Evolutionary conservation across 2,329 filamentous ascomycete species (phyloP), one percentile per base, ranked within the genome.

Genomic region (Colletotrichum sp.): DNA sequence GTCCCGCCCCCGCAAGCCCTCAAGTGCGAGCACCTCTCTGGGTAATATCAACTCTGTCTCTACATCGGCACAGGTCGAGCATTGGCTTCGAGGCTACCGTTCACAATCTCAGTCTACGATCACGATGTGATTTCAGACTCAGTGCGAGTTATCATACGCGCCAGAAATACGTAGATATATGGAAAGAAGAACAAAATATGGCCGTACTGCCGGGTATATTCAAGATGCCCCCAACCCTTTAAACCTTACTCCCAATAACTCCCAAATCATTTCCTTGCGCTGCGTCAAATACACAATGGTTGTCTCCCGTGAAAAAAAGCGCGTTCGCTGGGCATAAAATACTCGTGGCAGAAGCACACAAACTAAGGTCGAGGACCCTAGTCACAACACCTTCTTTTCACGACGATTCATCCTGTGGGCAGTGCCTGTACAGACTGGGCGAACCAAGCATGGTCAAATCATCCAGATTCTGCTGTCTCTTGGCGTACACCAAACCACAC

Each of bases 311-410:
- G n/a, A n/a, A n/a, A n/a, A n/a, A n/a, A n/a, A 2, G 8, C 36
- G 36, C 36, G 2, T 36, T 36, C 34, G 34, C 34, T 36, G 0
- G 34, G 5, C 7, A 8, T 16, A 0, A 36, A 4, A 39, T 16
- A 18, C 1, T 16, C 36, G 8, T 18, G 36, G 5, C 36, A 44
- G 36, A 44, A 18, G 8, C 15, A 30, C 8, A 44, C 36, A 18
- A 3, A 10, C 16, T 10, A 10, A 2, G 16, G 8, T 18, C 16
- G 36, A 18, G 2, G 3, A 0, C 5, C 36, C 2, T 1, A 5
- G 16, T 44, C 16, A 18, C 36, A 44, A 9, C 16, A 39, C 2
- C 15, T 18, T 18, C 8, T 44, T 18, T 44, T 44, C 39, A 44
- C 39, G 39, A 44, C 16, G 39, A 44, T 0, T 44, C 39, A 1